These are phyloP conservation scores for Platismatia glauca DNA, from an alignment of 495 filamentous ascomycete genomes.

Conservation along the genomic window DNA sequence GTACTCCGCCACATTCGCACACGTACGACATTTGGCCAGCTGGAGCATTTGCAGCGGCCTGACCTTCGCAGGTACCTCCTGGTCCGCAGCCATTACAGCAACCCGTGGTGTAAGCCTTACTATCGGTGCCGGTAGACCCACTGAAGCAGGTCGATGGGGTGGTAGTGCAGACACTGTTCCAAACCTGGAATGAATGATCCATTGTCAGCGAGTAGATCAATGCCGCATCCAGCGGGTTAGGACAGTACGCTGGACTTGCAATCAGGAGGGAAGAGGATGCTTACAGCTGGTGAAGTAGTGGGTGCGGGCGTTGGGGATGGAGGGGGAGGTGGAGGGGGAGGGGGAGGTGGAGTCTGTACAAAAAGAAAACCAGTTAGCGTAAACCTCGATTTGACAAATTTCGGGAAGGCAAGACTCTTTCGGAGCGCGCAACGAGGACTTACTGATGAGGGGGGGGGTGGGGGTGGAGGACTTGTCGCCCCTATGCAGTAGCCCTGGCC, in stretches of 20 bases:
- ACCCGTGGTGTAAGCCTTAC: not conserved
- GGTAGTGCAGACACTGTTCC: not conserved
- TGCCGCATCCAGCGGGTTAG: too few species aligned
- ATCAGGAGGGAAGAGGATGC: not conserved
- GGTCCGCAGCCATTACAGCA: not conserved
- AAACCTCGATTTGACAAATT: too few species aligned
- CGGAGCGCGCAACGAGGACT: too few species aligned
- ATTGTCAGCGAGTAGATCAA: not conserved
- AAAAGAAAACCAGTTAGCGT: too few species aligned
- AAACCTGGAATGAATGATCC: not conserved
- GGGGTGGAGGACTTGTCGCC: not conserved
- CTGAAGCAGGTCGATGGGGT: not conserved
- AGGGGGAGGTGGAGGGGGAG: not conserved
- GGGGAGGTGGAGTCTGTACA: not conserved
- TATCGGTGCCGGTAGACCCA: not conserved
- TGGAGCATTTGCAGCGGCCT: too few species aligned
- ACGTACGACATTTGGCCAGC: not conserved
- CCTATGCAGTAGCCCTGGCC: not conserved
- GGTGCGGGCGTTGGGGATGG: not conserved
- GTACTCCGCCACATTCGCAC: not conserved
- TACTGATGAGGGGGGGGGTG: not conserved
- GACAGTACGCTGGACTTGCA: too few species aligned
- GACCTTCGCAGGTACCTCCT: not conserved
- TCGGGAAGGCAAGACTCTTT: too few species aligned
- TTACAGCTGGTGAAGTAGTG: too few species aligned